Conservation (phyloP, 2,329 filamentous ascomycete species). For the Colletotrichum sp. region DNA sequence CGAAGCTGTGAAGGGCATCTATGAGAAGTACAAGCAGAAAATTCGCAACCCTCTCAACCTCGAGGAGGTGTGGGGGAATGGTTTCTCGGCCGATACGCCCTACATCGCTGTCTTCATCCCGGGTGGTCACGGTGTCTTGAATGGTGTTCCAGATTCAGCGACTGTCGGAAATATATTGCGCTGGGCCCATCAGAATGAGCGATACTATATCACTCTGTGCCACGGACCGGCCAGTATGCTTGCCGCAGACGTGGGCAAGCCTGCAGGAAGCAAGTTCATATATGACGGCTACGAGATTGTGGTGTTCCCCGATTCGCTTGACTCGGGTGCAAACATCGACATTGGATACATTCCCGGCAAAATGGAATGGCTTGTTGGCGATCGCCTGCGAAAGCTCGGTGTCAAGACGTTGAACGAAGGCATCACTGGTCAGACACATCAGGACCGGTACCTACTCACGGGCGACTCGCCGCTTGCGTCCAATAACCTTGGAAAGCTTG, state of each 20-base stretch:
- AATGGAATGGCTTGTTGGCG: neutral
- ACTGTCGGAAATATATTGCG: neutral
- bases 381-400: neutral
- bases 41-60: neutral
- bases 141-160: neutral
- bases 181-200: neutral
- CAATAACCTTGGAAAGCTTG: neutral
- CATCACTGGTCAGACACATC: neutral
- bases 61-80: neutral
- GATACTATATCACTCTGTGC: neutral
- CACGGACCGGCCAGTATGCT: neutral
- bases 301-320: neutral
- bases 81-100: neutral
- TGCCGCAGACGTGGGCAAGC: neutral
- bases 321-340: neutral
- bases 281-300: neutral
- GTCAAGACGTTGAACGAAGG: neutral
- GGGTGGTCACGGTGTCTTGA: neutral
- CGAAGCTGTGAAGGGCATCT: neutral
- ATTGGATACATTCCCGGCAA: neutral
- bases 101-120: neutral
- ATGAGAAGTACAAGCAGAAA: conserved; percentile 21
- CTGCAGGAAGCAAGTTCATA: neutral
- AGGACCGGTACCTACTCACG: neutral
- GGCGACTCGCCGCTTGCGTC: neutral